Conservation (phyloP, 148 eudicot genomes). For the Rheum nobile region DNA sequence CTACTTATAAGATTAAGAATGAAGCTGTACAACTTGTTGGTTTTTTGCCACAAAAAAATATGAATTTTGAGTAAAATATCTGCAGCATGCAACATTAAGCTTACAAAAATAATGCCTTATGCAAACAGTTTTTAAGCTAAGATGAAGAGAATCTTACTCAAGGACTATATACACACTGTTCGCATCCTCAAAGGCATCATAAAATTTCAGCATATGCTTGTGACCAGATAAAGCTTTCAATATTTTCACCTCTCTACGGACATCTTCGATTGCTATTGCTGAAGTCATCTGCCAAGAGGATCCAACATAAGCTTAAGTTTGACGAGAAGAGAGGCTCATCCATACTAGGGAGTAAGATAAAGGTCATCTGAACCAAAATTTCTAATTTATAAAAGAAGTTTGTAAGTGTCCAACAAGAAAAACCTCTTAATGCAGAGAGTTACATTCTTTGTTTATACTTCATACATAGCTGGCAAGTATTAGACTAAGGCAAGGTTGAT, state of each 20-base stretch:
- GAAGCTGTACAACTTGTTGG: background rate
- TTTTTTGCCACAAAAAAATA: background rate
- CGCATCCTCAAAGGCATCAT: constrained; percentile 88
- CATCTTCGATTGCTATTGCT: constrained; percentile 97
- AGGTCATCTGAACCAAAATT: background rate
- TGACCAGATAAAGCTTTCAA: constrained; percentile 92
- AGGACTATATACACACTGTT: constrained; percentile 77
- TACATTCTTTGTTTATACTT: background rate
- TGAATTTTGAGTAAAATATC: background rate
- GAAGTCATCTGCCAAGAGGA: constrained; percentile 68
- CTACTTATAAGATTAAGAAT: background rate
- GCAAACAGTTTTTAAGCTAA: background rate
- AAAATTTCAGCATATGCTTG: constrained; percentile 64
- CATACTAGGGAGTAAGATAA: background rate
- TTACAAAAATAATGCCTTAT: background rate
- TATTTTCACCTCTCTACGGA: constrained; percentile 95
- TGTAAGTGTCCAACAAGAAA: background rate
- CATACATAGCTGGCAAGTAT: background rate
- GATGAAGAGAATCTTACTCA: constrained; percentile 58
- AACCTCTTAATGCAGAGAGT: background rate
- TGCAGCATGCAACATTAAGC: background rate
- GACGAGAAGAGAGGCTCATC: background rate
- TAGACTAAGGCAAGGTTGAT: background rate
- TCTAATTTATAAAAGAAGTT: background rate
- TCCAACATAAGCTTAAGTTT: background rate